Conservation (phyloP, 2,329 filamentous ascomycete species). For the Fusarium heterosporum region DNA sequence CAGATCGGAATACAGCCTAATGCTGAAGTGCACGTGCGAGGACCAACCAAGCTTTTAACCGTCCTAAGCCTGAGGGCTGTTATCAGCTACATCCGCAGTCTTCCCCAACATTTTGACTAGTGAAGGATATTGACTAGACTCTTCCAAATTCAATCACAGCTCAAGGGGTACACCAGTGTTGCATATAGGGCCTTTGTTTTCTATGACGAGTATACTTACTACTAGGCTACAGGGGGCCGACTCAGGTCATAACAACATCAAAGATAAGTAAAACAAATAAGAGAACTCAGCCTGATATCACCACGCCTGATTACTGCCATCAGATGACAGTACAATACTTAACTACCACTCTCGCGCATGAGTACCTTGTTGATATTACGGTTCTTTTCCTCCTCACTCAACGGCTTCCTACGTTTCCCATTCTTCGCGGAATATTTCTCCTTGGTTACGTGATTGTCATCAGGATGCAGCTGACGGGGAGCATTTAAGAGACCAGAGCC, state of each 20-base stretch:
- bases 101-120: no score
- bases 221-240: no score
- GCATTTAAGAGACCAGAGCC: neutral
- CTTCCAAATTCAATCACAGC: no score
- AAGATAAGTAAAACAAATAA: neutral
- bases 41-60: no score
- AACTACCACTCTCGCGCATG: neutral
- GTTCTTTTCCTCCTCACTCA: slow-evolving; percentile 14
- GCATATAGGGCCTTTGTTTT: no score
- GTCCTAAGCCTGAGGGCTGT: no score
- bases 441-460: fast-evolving
- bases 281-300: neutral
- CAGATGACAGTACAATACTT: neutral
- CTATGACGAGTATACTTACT: no score
- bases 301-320: neutral
- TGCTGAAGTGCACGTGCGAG: no score
- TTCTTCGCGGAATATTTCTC: neutral
- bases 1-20: no score
- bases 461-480: neutral
- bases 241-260: neutral
- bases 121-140: no score
- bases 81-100: no score
- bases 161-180: no score
- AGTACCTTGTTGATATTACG: slow-evolving; percentile 18
- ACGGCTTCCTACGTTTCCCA: neutral